Evolutionary conservation across 352 stramenopile genomes (phyloP).

Genomic region (Globisporangium recalcitrans): DNA sequence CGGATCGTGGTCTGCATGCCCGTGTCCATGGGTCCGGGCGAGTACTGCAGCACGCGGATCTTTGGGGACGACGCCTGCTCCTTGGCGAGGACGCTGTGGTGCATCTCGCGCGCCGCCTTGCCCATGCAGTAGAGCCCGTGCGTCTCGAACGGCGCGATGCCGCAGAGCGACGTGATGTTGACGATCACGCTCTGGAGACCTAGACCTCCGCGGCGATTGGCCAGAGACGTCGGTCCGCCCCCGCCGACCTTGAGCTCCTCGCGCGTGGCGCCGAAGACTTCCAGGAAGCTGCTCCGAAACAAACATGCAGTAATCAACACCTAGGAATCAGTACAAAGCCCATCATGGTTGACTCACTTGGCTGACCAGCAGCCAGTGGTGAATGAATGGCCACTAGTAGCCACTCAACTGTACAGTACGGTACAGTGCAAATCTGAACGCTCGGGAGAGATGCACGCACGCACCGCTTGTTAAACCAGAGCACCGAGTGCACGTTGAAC

Average conservation of each 20-base stretch:
- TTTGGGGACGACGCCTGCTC: slow-evolving; percentile 38
- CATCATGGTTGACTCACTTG: not conserved
- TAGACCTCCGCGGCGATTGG: slow-evolving; percentile 10
- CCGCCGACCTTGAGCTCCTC: slow-evolving; percentile 22
- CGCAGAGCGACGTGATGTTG: slow-evolving; percentile 85
- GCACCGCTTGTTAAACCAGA: slow-evolving; percentile 76
- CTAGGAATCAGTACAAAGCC: not conserved
- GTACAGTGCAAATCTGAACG: not conserved
- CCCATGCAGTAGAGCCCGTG: slow-evolving; percentile 79
- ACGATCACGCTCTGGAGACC: slow-evolving; percentile 39
- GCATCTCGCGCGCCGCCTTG: slow-evolving; percentile 88
- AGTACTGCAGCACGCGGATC: slow-evolving; percentile 77
- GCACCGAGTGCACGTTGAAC: slow-evolving; percentile 80
- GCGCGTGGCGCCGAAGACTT: slow-evolving; percentile 46
- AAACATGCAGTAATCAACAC: no score
- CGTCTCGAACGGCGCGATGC: slow-evolving; percentile 72
- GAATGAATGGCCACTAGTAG: not conserved
- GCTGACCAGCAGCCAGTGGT: not conserved
- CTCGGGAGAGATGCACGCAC: not conserved
- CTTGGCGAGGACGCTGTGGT: slow-evolving; percentile 56
- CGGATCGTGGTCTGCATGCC: slow-evolving; percentile 77
- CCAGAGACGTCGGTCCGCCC: not conserved
- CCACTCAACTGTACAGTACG: not conserved
- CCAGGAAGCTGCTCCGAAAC: slow-evolving; percentile 34
- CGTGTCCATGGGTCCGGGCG: slow-evolving; percentile 84